A percentile compares a stretch with the other conserved stretches of the same genome.
Evolutionary conservation across 805 yeast genomes (phyloP).

Genomic region (Naumovozyma dairenensis): DNA sequence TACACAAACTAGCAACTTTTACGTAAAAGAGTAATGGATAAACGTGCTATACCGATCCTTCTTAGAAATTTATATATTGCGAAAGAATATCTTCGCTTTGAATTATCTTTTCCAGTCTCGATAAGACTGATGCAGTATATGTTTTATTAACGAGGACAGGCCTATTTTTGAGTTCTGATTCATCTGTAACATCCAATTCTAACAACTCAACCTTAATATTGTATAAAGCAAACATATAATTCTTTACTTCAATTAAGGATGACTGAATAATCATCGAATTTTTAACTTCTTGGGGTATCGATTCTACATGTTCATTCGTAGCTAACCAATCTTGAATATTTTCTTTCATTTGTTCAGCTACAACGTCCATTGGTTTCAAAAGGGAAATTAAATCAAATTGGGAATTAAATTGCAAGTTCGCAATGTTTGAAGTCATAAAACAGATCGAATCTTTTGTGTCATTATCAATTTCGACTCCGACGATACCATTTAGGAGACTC

Average conservation of each 20-base stretch:
- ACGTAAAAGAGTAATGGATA: too few relatives aligned
- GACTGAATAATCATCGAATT: conserved; percentile 9
- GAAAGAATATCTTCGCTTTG: too few relatives aligned
- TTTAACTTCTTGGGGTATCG: too few relatives aligned
- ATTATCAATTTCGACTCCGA: conserved; percentile 4
- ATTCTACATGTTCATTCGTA: too few relatives aligned
- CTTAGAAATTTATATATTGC: too few relatives aligned
- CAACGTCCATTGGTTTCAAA: conserved; percentile 13
- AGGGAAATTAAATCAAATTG: conserved; percentile 17
- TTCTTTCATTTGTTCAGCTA: conserved; percentile 21
- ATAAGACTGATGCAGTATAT: too few relatives aligned
- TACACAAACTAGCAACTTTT: too few relatives aligned
- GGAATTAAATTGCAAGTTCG: conserved; percentile 11
- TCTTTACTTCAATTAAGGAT: conserved; percentile 9
- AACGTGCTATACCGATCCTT: too few relatives aligned
- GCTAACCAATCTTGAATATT: conserved; percentile 12
- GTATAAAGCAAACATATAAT: conserved; percentile 7
- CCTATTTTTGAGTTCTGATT: conserved; percentile 12
- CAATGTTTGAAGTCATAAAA: conserved; percentile 17
- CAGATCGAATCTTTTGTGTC: conserved; percentile 10
- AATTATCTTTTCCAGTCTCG: too few relatives aligned
- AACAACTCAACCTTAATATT: conserved; percentile 12
- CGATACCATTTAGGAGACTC: conserved; percentile 6
- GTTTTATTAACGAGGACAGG: conserved; percentile 1
- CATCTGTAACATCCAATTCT: conserved; percentile 7